Evolutionary conservation across 2,329 filamentous ascomycete genomes (phyloP).

Genomic region (Alternaria sp.): DNA sequence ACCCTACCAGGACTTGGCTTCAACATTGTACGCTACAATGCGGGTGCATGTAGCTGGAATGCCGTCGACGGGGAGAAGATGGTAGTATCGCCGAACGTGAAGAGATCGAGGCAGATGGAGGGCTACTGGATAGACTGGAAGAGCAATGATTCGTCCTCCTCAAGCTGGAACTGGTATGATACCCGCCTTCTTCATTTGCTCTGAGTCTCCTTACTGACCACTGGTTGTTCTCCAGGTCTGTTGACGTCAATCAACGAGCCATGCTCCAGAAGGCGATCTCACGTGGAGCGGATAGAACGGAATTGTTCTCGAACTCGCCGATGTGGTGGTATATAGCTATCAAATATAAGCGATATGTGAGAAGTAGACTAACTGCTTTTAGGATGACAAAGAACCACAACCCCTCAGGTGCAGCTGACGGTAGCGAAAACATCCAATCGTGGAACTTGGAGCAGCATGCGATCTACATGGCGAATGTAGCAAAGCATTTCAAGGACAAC

Average conservation of each 20-base stretch:
- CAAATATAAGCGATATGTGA: not conserved
- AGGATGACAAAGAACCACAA: slow-evolving; percentile 16
- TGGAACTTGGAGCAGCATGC: slow-evolving; percentile 20
- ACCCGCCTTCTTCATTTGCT: not conserved
- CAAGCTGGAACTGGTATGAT: slow-evolving; percentile 16
- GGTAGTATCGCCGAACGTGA: slow-evolving; percentile 14
- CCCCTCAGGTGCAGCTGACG: slow-evolving; percentile 11
- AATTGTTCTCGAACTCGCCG: slow-evolving; percentile 13
- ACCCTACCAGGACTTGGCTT: slow-evolving; percentile 16
- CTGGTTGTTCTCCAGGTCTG: not conserved
- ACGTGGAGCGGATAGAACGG: slow-evolving; percentile 13
- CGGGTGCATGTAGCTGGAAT: slow-evolving; percentile 21
- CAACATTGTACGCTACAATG: slow-evolving; percentile 17
- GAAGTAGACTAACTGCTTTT: not conserved
- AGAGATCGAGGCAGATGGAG: slow-evolving; percentile 18
- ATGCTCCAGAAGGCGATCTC: slow-evolving; percentile 14
- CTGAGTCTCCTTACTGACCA: not conserved
- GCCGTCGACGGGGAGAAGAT: slow-evolving; percentile 7
- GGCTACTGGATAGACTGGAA: slow-evolving; percentile 19
- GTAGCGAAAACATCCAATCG: slow-evolving; percentile 18
- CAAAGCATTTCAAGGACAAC: slow-evolving; percentile 13
- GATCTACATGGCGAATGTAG: slow-evolving; percentile 17
- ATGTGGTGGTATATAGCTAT: slow-evolving; percentile 13
- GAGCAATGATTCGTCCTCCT: slow-evolving; percentile 5
- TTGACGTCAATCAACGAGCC: slow-evolving; percentile 17